phyloP scores from a whole-genome alignment of 2,329 filamentous ascomycete species.

The Talaromyces sp. region DNA sequence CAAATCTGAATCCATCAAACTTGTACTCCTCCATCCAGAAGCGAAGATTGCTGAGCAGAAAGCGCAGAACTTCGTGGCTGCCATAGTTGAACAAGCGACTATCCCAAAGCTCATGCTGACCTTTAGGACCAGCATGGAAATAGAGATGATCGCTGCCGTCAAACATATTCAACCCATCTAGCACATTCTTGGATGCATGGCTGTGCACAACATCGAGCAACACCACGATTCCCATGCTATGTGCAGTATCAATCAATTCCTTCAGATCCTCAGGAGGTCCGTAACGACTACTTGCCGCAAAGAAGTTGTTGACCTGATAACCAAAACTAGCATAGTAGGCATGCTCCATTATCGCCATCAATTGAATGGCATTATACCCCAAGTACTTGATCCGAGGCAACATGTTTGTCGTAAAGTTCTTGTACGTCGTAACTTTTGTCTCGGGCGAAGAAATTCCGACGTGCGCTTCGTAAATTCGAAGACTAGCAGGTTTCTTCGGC shows the following conservation, averaged over 20 bases:
- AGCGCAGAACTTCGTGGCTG: conserved; percentile 89
- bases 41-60: conserved; percentile 87
- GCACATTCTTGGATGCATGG: conserved; percentile 94
- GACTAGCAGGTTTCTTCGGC: conserved; percentile 78
- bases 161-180: conserved; percentile 93
- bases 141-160: conserved; percentile 94
- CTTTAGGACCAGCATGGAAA: conserved; percentile 83
- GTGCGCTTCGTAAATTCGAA: conserved; percentile 97
- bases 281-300: conserved; percentile 93
- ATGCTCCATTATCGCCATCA: conserved; percentile 99
- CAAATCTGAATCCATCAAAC: conserved; percentile 96
- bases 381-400: conserved; percentile 84
- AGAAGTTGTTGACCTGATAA: conserved; percentile 98
- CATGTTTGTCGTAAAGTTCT: conserved; percentile 92
- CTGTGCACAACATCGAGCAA: conserved; percentile 95
- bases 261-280: conserved; percentile 92
- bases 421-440: conserved; percentile 84
- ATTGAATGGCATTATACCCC: conserved; percentile 95
- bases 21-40: conserved; percentile 99
- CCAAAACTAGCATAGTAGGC: conserved; percentile 99
- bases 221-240: conserved; percentile 84
- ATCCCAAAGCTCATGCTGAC: conserved; percentile 91
- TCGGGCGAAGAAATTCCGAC: conserved; percentile 95
- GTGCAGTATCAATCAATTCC: conserved; percentile 92
- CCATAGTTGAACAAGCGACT: conserved; percentile 97